These are phyloP conservation scores for Boletus eberwhitei DNA, from an alignment of 768 basidiomycete species.

Conservation along the genomic window DNA sequence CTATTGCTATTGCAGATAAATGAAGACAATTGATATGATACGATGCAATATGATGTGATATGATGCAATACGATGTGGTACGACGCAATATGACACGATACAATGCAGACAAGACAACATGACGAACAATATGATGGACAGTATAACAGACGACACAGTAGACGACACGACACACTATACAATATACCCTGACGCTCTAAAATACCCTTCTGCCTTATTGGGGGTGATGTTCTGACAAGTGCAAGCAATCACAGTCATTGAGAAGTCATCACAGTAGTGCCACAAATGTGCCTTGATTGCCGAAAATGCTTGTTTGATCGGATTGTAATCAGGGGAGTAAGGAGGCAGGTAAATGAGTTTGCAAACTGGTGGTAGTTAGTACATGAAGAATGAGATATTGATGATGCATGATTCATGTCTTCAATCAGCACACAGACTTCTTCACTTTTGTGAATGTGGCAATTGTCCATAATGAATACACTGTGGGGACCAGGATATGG, in stretches of 20 bases:
- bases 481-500: neutral
- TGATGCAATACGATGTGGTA: too few relatives aligned
- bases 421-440: constrained; percentile 15
- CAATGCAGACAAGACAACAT: too few relatives aligned
- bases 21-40: too few relatives aligned
- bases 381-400: too few relatives aligned
- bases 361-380: too few relatives aligned
- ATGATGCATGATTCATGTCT: constrained; percentile 4
- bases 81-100: too few relatives aligned
- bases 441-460: constrained; percentile 19
- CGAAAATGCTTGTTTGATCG: constrained; percentile 6
- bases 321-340: neutral
- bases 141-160: too few relatives aligned
- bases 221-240: constrained; percentile 2
- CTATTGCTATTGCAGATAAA: too few relatives aligned
- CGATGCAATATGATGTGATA: too few relatives aligned
- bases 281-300: neutral
- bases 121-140: too few relatives aligned
- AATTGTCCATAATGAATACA: constrained; percentile 26
- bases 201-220: constrained; percentile 2
- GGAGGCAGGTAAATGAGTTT: too few relatives aligned
- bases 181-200: neutral
- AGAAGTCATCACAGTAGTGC: neutral
- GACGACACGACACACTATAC: too few relatives aligned
- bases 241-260: neutral